phyloP scores from a whole-genome alignment of 169 alveolate genomes.

The Cryptosporidium meleagridis region DNA sequence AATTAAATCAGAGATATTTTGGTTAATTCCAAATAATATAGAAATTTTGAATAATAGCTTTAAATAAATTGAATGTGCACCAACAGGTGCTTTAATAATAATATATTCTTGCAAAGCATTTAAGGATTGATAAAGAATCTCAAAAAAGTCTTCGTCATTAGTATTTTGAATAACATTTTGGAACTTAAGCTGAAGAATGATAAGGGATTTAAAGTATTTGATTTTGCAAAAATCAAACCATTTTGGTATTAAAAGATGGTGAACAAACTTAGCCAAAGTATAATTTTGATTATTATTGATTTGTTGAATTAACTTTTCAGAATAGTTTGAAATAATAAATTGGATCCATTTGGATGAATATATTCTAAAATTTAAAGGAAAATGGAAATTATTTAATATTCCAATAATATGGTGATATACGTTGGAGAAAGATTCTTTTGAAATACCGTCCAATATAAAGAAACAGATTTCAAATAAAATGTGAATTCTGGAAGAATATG shows the following conservation, averaged over 20 bases:
- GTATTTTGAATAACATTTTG: background rate
- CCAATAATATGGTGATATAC: conserved; percentile 42
- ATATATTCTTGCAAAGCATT: conserved; percentile 20
- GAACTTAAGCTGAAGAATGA: conserved; percentile 14
- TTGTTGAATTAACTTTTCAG: background rate
- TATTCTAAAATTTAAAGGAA: conserved; percentile 11
- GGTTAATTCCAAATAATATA: conserved; percentile 29
- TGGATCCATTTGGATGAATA: conserved; percentile 56
- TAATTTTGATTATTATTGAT: background rate
- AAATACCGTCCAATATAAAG: conserved; percentile 21
- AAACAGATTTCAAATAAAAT: conserved; percentile 33
- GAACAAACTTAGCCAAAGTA: background rate
- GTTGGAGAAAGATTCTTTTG: conserved; percentile 14
- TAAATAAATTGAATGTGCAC: conserved; percentile 54
- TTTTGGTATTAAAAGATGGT: conserved; percentile 24
- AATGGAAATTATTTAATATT: conserved; percentile 36
- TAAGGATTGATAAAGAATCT: conserved; percentile 15
- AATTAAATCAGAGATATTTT: conserved; percentile 19
- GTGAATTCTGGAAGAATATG: conserved; percentile 38
- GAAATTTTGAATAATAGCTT: conserved; percentile 48
- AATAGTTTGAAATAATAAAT: background rate
- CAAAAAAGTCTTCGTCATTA: background rate
- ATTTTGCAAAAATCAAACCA: conserved; percentile 46
- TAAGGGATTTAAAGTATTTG: conserved; percentile 39
- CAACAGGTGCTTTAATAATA: conserved; percentile 59